A percentile compares a stretch with the other conserved stretches of the same genome.
Conservation (phyloP, 1,284 basidiomycete species). For the Chondrostereum purpureum region DNA sequence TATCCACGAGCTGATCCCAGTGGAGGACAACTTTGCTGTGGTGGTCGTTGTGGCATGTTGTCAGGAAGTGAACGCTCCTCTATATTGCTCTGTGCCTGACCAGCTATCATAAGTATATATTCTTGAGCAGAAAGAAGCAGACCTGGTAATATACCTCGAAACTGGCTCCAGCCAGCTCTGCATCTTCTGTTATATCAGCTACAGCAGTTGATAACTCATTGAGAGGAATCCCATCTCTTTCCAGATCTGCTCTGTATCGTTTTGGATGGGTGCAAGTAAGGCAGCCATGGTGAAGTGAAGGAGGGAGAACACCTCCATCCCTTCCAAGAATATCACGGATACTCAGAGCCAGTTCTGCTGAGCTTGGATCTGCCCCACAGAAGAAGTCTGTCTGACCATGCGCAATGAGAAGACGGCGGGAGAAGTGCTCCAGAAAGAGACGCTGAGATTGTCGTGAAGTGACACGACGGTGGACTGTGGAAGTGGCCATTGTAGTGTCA, state of each 20-base stretch:
- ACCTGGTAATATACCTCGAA: neutral
- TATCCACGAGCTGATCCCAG: slow-evolving; percentile 8
- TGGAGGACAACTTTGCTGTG: no score
- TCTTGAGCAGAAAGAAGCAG: no score
- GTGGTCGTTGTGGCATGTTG: no score
- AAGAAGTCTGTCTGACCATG: slow-evolving; percentile 9
- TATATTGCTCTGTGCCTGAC: no score
- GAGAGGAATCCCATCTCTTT: neutral
- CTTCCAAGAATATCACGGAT: neutral
- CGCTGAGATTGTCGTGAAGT: slow-evolving; percentile 16
- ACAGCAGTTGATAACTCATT: neutral
- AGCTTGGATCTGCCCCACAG: slow-evolving; percentile 9
- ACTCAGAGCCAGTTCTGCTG: neutral
- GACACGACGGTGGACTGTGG: slow-evolving; percentile 1
- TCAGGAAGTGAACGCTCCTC: no score
- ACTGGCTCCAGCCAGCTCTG: neutral
- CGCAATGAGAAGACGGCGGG: slow-evolving; percentile 9
- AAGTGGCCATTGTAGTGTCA: no score
- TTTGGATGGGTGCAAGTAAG: neutral
- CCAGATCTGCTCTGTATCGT: neutral
- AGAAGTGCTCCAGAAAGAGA: slow-evolving; percentile 16
- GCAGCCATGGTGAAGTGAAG: neutral
- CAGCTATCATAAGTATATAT: no score
- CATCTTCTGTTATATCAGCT: neutral
- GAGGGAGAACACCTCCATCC: neutral